Percentiles rank a stretch among this genome's conserved stretches.
Evolutionary conservation across 1,284 basidiomycete genomes (phyloP).

Genomic region (Moesziomyces sp.): DNA sequence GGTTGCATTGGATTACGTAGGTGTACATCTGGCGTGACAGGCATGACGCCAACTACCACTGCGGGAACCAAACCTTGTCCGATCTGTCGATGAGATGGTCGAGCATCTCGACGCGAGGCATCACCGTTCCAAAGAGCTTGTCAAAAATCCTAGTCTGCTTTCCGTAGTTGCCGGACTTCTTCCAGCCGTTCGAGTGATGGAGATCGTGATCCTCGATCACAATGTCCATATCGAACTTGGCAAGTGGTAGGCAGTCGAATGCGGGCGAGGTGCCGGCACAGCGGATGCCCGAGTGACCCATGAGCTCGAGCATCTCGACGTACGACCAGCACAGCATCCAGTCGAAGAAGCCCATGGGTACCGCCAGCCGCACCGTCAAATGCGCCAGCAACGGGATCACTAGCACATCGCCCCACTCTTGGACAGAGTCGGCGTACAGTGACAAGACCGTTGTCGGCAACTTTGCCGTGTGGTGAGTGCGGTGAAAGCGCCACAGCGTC

Average conservation of each 20-base stretch:
- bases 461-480: conserved; percentile 54
- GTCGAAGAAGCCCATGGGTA: conserved; percentile 38
- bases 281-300: conserved; percentile 62
- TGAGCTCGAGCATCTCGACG: conserved; percentile 51
- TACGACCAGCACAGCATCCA: conserved; percentile 48
- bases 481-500: conserved; percentile 52
- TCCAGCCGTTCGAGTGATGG: conserved; percentile 63
- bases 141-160: conserved; percentile 65
- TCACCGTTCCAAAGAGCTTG: conserved; percentile 54
- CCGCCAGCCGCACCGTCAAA: conserved; percentile 20
- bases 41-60: conserved; percentile 10
- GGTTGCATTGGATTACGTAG: too few species aligned
- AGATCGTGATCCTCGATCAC: conserved; percentile 65
- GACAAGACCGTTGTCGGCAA: conserved; percentile 54
- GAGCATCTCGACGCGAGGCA: conserved; percentile 50
- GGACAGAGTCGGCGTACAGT: conserved; percentile 55
- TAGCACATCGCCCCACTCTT: conserved; percentile 57
- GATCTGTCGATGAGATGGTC: conserved; percentile 42
- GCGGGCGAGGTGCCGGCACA: conserved; percentile 45
- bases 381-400: conserved; percentile 49
- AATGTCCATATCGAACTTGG: conserved; percentile 53
- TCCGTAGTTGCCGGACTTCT: conserved; percentile 55
- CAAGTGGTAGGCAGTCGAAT: conserved; percentile 33
- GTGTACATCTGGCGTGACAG: too few species aligned
- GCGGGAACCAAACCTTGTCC: conserved; percentile 33